These are phyloP conservation scores for Ilyonectria robusta DNA, from an alignment of 2,329 filamentous ascomycete genomes.

Conservation along the genomic window DNA sequence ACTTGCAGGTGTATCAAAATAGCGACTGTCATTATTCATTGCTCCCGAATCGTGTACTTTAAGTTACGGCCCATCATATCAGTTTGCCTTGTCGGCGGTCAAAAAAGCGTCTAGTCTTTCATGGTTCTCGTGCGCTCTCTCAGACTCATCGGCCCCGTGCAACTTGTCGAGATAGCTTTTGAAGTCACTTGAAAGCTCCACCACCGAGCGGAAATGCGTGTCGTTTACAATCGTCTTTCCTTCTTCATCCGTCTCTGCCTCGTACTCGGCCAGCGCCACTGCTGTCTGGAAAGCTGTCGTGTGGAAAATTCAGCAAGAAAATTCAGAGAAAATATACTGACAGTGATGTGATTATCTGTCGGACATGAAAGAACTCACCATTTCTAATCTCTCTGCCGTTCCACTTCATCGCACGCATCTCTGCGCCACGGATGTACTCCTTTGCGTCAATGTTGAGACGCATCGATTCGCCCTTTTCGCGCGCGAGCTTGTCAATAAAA, in stretches of 20 bases:
- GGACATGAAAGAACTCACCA: conserved; percentile 23
- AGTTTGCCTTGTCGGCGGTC: neutral
- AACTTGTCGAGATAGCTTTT: conserved; percentile 42
- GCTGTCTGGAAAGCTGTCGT: conserved; percentile 50
- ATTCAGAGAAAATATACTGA: neutral
- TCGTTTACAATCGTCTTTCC: conserved; percentile 45
- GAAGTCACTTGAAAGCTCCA: conserved; percentile 49
- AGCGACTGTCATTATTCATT: no score
- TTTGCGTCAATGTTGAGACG: conserved; percentile 9
- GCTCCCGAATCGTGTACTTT: neutral
- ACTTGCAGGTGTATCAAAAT: no score
- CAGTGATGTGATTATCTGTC: no score
- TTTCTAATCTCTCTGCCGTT: conserved; percentile 49
- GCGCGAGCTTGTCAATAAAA: conserved; percentile 43
- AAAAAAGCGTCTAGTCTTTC: conserved; percentile 2
- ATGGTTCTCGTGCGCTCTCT: conserved; percentile 4
- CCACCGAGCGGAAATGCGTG: conserved; percentile 45
- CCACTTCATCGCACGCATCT: conserved; percentile 38
- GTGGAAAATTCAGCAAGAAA: neutral
- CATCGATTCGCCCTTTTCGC: neutral
- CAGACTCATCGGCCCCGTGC: conserved; percentile 25
- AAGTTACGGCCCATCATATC: neutral
- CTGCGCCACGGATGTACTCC: conserved; percentile 24
- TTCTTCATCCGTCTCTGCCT: conserved; percentile 42
- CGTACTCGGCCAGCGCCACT: conserved; percentile 49